phyloP scores from a whole-genome alignment of 192 early-diverging fungal genomes.

The Mortierella hygrophila region DNA sequence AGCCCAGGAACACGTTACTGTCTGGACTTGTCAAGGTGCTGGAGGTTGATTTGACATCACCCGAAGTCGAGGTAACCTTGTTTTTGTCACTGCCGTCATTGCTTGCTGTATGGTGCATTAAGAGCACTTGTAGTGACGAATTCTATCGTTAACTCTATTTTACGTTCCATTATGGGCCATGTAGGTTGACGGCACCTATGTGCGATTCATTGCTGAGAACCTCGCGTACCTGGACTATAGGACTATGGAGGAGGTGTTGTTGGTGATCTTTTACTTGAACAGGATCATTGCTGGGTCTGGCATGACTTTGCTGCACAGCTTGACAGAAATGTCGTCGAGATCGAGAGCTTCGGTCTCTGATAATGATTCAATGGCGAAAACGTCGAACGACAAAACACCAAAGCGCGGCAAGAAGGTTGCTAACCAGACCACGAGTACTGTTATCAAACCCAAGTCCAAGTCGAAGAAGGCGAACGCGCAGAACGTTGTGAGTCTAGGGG shows the following conservation, averaged over 20 bases:
- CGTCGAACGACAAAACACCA: background rate
- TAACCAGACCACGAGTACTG: background rate
- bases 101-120: background rate
- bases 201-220: constrained; percentile 87
- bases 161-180: background rate
- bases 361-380: background rate
- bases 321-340: constrained; percentile 10
- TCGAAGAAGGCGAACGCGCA: background rate
- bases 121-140: constrained; percentile 19
- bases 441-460: background rate
- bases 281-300: constrained; percentile 80
- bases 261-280: constrained; percentile 79
- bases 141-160: constrained; percentile 3
- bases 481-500: no score
- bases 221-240: constrained; percentile 85
- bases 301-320: constrained; percentile 52
- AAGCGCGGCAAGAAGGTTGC: background rate
- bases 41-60: constrained; percentile 67
- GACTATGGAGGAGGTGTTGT: constrained; percentile 84
- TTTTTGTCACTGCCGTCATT: constrained; percentile 15
- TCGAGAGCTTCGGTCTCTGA: background rate
- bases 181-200: constrained; percentile 68
- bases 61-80: constrained; percentile 16
- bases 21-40: constrained; percentile 74
- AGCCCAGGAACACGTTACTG: constrained; percentile 81